phyloP scores from a whole-genome alignment of 345 rosid genomes.

The Erucastrum elatum region DNA sequence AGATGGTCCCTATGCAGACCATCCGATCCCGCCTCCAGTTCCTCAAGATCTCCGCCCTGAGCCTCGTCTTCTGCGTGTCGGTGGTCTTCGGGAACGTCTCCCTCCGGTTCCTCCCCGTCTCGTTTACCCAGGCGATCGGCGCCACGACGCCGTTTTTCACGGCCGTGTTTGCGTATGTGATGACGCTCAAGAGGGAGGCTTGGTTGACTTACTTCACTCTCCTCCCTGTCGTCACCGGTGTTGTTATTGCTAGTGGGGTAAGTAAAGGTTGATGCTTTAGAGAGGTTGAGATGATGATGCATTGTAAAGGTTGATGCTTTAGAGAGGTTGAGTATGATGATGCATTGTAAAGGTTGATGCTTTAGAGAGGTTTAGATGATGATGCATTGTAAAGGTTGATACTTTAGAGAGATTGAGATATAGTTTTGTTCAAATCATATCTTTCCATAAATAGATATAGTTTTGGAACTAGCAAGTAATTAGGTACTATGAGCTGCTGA shows the following conservation, averaged over 20 bases:
- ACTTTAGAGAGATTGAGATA: slow-evolving; percentile 2
- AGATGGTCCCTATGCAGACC: slow-evolving; percentile 98
- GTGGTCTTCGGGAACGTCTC: slow-evolving; percentile 95
- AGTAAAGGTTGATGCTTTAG: neutral
- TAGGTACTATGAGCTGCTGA: neutral
- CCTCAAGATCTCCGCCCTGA: slow-evolving; percentile 82
- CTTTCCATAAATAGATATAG: neutral
- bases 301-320: neutral
- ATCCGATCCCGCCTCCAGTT: slow-evolving; percentile 87
- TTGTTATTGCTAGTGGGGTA: slow-evolving; percentile 99
- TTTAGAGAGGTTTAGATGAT: neutral
- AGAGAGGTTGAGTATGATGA: neutral
- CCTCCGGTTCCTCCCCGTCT: slow-evolving; percentile 78
- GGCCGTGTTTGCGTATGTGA: slow-evolving; percentile 89
- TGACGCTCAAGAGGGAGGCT: slow-evolving; percentile 85
- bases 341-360: neutral
- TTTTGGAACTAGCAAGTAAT: slow-evolving; percentile 1
- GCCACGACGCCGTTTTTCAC: slow-evolving; percentile 99
- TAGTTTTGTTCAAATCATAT: neutral
- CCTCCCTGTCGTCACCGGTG: slow-evolving; percentile 93
- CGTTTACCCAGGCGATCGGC: slow-evolving; percentile 92
- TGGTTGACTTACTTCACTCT: slow-evolving; percentile 94
- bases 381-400: neutral
- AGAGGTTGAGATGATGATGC: neutral
- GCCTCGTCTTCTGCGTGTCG: slow-evolving; percentile 91